Base-by-base conservation (phyloP, 2,329 filamentous ascomycete species). In the Rhinocladiella similis region DNA sequence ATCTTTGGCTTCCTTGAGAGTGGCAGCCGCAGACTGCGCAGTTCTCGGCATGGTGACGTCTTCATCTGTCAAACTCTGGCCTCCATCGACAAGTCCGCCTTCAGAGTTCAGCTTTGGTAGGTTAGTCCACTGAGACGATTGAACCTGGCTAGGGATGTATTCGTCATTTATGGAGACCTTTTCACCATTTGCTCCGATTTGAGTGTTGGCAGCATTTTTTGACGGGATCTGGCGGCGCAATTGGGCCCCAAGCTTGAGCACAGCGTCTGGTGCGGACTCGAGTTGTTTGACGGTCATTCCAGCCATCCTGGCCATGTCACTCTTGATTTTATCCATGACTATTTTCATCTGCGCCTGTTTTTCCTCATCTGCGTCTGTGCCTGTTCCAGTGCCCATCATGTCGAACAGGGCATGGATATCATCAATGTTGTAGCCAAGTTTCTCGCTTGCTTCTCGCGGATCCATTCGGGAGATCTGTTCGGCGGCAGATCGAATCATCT, bases 1-100 rank as follows among this genome's bases (percentile, higher is more conserved):
- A 54, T 79, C 76, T 60, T 80, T 80, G 4, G 77, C 77, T 62
- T 77, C 75, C 60, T 79, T 76, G n/a, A 80, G 65, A 1, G 77
- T 79, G 55, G 77, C 75, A 2, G 75, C 77, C 3, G 77, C 77
- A 10, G 76, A 77, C 53, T 77, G 72, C 19, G 76, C 72, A 16
- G 75, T 77, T 41, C 76, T 71, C 3, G 76, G 73, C 72, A 78
- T 76, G 58, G 68, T 72, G 22, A 72, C 74, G 59, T 79, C 77
- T 45, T 78, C 75, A 4, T 74, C 70, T 22, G 72, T 75, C 14
- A 78, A 68, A 14, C 69, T 67, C 12, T 73, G 71, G 61, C 74
- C 72, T 18, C 68, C 63, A 12, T 69, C 66, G 13, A 71, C 67
- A 25, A 75, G 65, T 42, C 68, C 70, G 18, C 69, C 69, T 54